phyloP scores from a whole-genome alignment of 441 rosid species.

The Cnidoscolus chayamansa region DNA sequence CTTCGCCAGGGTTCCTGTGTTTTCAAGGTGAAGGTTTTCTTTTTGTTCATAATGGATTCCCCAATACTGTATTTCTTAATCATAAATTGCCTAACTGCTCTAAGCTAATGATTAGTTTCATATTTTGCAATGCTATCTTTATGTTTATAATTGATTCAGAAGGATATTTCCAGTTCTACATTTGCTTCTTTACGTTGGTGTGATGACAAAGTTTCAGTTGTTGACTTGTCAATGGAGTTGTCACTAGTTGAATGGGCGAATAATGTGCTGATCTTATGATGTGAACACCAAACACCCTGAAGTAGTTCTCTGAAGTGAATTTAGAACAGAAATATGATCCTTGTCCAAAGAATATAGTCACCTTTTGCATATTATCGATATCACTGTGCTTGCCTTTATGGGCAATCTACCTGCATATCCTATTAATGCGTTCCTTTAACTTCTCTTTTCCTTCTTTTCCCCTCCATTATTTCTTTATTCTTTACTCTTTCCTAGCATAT shows the following conservation, averaged over 20 bases:
- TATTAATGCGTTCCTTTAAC: not conserved
- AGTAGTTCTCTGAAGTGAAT: not conserved
- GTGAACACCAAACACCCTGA: not conserved
- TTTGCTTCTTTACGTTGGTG: not conserved
- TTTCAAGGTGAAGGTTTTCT: conserved; percentile 43
- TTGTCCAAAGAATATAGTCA: not conserved
- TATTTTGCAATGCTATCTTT: not conserved
- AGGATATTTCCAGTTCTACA: not conserved
- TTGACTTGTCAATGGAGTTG: not conserved
- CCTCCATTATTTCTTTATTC: not conserved
- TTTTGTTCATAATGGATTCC: not conserved
- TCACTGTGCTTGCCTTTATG: not conserved
- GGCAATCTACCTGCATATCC: not conserved
- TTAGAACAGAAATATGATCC: not conserved
- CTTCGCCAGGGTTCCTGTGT: conserved; percentile 79
- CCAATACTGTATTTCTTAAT: not conserved
- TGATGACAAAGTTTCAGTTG: not conserved
- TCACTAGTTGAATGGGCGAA: not conserved
- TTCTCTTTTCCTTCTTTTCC: not conserved
- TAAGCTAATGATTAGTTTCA: not conserved
- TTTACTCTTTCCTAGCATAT: not conserved
- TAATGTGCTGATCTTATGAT: not conserved
- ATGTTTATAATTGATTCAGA: not conserved
- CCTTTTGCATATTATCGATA: not conserved
- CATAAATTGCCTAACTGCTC: not conserved